Evolutionary conservation across 345 rosid species (phyloP).

Genomic region (Ailanthus altissimus): DNA sequence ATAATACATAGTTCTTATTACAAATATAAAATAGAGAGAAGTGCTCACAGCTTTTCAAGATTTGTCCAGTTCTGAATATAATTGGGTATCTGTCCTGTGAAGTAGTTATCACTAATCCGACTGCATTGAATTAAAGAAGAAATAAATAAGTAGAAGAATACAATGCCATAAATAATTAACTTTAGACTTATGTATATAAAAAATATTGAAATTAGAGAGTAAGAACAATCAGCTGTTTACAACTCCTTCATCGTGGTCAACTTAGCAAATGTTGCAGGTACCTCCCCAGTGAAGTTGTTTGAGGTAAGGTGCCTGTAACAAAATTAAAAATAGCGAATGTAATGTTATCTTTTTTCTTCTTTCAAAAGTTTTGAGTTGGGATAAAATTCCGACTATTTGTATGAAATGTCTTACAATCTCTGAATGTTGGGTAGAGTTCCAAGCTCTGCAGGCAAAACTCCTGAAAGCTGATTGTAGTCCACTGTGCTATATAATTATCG

Average conservation of each 20-base stretch:
- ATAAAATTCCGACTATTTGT: neutral
- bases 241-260: slow-evolving; percentile 49
- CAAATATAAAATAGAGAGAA: neutral
- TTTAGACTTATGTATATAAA: no score
- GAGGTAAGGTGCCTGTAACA: slow-evolving; percentile 27
- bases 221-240: slow-evolving; percentile 36
- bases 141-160: slow-evolving; percentile 21
- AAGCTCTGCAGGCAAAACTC: slow-evolving; percentile 40
- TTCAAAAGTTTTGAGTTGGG: neutral
- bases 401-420: slow-evolving; percentile 22
- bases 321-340: neutral
- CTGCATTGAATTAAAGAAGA: slow-evolving; percentile 24
- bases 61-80: slow-evolving; percentile 57
- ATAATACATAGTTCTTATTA: no score
- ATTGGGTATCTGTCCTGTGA: slow-evolving; percentile 52
- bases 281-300: slow-evolving; percentile 48
- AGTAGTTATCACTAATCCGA: slow-evolving; percentile 50
- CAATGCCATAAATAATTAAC: no score
- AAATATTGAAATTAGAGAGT: neutral
- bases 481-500: slow-evolving; percentile 8
- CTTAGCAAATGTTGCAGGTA: slow-evolving; percentile 52
- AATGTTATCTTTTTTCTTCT: neutral
- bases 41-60: slow-evolving; percentile 48
- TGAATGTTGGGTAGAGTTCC: slow-evolving; percentile 26
- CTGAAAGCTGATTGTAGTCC: slow-evolving; percentile 33